Evolutionary conservation across 495 filamentous ascomycete species (phyloP), one percentile per base, ranked within the genome.

Genomic region (Daldinia vernicosa): DNA sequence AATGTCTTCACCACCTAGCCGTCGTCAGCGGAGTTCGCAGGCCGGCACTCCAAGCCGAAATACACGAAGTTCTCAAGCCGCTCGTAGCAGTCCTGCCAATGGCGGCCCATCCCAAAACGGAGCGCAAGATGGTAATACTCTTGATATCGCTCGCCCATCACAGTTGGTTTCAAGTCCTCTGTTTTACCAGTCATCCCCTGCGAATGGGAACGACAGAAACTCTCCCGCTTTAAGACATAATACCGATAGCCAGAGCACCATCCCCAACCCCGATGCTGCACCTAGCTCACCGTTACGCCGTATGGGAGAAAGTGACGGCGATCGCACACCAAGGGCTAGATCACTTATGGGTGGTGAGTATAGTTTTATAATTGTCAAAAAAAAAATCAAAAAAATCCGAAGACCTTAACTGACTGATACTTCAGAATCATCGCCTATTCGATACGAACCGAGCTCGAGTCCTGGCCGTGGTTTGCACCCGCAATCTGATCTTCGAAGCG

Each of bases 351-450:
- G 90, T 83, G 92, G 93, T 94, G 84, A 54, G 19, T 39, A 52
- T 40, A 51, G 7, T n/a, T 39, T 61, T 52, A 39, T 64, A 33
- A 5, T 8, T 3, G 6, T 1, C 24, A 63, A 52, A 56, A n/a
- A n/a, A n/a, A n/a, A n/a, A n/a, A n/a, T n/a, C n/a, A n/a, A n/a
- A n/a, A n/a, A 19, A 40, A 39, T 26, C 50, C 4, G 0, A 3
- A 5, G n/a, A 39, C 3, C 30, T 60, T 26, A 3, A 9, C 71
- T 79, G 66, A 80, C 59, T 7, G 35, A 33, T 60, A 8, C 4
- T 45, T 24, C 60, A 96, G 94, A 94, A 70, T 98, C 94, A 0
- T 98, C 94, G 7, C 94, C 94, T 1, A 93, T 98, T 71, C 89
- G 89, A 69, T 98, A 97, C 74, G 90, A 90, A 30, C 87, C 94